Evolutionary conservation across 176 grass and related monocot genomes (phyloP).

Genomic region (Triticum monococcum): DNA sequence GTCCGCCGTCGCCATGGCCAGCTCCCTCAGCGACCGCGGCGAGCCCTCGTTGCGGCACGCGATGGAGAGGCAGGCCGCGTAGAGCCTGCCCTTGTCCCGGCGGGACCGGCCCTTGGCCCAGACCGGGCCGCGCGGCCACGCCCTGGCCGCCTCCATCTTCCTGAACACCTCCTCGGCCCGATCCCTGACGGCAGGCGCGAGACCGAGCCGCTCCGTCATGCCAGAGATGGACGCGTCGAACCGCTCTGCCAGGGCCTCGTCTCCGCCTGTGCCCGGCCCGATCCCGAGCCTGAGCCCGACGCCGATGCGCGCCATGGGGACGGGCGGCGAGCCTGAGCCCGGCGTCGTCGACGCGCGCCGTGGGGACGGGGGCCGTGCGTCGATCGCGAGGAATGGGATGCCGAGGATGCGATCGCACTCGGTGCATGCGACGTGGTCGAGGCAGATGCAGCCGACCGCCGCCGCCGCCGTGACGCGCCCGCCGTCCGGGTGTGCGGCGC

Average conservation of each 20-base stretch:
- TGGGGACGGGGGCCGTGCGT: background rate
- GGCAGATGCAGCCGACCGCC: background rate
- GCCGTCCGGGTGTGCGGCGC: background rate
- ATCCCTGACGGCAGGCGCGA: constrained; percentile 28
- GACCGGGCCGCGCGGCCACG: background rate
- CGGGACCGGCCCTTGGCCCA: background rate
- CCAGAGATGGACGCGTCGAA: constrained; percentile 10
- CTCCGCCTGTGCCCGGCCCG: background rate
- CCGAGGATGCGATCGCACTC: background rate
- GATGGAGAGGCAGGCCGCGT: too few relatives aligned
- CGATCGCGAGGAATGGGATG: background rate
- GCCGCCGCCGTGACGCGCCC: background rate
- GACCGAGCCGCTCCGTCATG: constrained; percentile 39
- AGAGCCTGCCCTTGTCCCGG: too few relatives aligned
- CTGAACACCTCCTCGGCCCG: constrained; percentile 34
- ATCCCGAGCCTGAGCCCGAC: background rate
- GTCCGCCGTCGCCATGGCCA: too few relatives aligned
- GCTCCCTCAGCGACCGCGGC: too few relatives aligned
- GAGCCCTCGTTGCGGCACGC: too few relatives aligned
- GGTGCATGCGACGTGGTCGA: background rate
- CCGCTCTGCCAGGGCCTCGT: background rate
- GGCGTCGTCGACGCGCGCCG: background rate
- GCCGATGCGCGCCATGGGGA: too few relatives aligned
- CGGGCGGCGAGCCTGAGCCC: background rate
- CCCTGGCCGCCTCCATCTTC: constrained; percentile 19